Percentiles rank a stretch among this genome's conserved stretches.
phyloP scores from a whole-genome alignment of 352 stramenopile species.

The Globisporangium heterothallicum region DNA sequence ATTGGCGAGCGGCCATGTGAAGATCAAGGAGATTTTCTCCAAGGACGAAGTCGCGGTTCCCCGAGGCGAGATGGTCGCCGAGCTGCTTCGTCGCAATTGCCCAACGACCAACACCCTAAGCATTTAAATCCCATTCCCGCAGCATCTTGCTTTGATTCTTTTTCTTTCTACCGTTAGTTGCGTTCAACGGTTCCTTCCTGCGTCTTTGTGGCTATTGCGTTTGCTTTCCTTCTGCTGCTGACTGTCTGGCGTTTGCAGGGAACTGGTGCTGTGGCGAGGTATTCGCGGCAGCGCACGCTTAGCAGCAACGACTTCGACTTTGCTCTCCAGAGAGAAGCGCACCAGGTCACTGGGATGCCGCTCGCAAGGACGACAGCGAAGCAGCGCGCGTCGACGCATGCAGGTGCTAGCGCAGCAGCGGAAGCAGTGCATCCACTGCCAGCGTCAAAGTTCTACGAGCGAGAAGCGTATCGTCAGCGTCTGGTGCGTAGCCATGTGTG shows the following conservation, averaged over 20 bases:
- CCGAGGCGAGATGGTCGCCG: conserved; percentile 67
- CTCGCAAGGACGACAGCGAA: neutral
- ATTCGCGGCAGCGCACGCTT: too few relatives aligned
- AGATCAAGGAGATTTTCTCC: conserved; percentile 95
- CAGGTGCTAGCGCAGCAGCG: too few relatives aligned
- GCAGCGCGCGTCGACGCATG: neutral
- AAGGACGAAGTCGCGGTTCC: conserved; percentile 87
- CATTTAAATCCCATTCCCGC: conserved; percentile 31
- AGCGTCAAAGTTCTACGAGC: neutral
- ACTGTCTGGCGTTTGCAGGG: too few relatives aligned
- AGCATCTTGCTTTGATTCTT: too few relatives aligned
- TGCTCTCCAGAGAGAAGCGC: too few relatives aligned
- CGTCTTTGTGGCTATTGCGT: too few relatives aligned
- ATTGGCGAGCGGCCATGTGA: conserved; percentile 90
- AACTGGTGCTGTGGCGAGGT: too few relatives aligned
- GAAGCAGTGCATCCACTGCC: neutral
- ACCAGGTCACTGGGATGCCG: neutral
- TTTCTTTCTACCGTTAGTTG: neutral
- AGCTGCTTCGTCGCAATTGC: conserved; percentile 67
- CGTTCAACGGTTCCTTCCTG: too few relatives aligned
- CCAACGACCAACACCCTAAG: conserved; percentile 62
- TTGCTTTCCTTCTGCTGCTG: too few relatives aligned
- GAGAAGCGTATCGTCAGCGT: neutral
- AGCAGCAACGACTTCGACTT: too few relatives aligned
- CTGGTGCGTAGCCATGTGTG: neutral